Percentiles rank a stretch among this genome's conserved stretches.
Evolutionary conservation across 805 yeast genomes (phyloP).

Genomic region (Candida succiphila): DNA sequence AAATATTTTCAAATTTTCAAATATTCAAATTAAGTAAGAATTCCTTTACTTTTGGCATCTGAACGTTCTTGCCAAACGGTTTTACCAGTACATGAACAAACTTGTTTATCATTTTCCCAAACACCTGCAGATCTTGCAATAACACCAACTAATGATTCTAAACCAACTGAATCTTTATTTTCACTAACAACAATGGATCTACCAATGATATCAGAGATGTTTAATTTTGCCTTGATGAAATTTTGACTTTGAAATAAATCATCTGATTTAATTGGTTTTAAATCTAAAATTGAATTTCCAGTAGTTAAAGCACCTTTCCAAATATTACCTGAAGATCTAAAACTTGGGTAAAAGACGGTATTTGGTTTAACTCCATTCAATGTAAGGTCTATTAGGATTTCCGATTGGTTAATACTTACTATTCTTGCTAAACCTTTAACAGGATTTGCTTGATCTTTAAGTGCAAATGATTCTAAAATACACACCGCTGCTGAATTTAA

Average conservation of each 20-base stretch:
- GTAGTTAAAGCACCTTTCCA: constrained; percentile 63
- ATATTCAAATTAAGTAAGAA: constrained; percentile 15
- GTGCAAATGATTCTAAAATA: constrained; percentile 66
- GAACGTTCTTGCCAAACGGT: constrained; percentile 91
- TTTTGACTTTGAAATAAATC: constrained; percentile 33
- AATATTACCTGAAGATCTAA: constrained; percentile 67
- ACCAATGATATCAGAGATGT: constrained; percentile 59
- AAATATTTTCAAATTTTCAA: neutral
- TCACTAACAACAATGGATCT: constrained; percentile 46
- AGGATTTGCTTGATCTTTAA: constrained; percentile 35
- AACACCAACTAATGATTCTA: constrained; percentile 63
- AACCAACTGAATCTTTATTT: constrained; percentile 26
- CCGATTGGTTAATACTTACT: constrained; percentile 48
- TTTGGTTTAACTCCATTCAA: constrained; percentile 53
- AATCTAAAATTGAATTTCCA: constrained; percentile 38
- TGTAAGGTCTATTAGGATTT: constrained; percentile 65
- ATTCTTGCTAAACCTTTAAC: constrained; percentile 85
- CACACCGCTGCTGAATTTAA: constrained; percentile 88
- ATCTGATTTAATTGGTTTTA: constrained; percentile 29
- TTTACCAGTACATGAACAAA: constrained; percentile 92
- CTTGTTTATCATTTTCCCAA: constrained; percentile 92
- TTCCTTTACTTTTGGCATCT: constrained; percentile 61
- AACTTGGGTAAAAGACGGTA: constrained; percentile 60
- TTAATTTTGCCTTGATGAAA: constrained; percentile 34
- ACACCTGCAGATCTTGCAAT: constrained; percentile 94